Conservation (phyloP, 2,329 filamentous ascomycete species). For the Chrysosphaeria jannelii region DNA sequence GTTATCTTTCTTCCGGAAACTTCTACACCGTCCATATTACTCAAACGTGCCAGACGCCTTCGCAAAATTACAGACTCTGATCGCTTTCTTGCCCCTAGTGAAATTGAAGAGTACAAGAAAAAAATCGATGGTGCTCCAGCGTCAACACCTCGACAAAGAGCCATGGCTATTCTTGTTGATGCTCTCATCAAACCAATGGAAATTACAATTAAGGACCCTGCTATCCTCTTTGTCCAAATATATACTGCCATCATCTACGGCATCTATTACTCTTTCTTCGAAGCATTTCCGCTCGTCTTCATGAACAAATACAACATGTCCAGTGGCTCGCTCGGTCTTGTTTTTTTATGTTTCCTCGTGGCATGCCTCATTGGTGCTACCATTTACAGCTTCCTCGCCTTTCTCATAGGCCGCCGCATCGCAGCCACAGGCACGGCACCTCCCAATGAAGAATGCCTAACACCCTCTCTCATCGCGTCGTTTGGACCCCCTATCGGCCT, state of each 20-base stretch:
- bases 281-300: constrained; percentile 35
- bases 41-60: constrained; percentile 23
- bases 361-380: constrained; percentile 20
- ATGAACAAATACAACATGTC: constrained; percentile 26
- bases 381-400: constrained; percentile 21
- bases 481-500: constrained; percentile 25
- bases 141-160: too few relatives aligned
- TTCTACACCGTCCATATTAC: constrained; percentile 16
- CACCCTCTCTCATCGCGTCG: constrained; percentile 21
- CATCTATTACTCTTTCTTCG: constrained; percentile 32
- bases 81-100: constrained; percentile 26
- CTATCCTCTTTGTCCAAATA: constrained; percentile 28
- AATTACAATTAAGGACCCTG: constrained; percentile 26
- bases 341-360: constrained; percentile 29
- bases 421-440: constrained; percentile 14
- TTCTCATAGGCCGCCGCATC: constrained; percentile 20
- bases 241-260: constrained; percentile 31
- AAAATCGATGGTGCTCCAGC: constrained; percentile 12
- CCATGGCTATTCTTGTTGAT: constrained; percentile 15
- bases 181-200: constrained; percentile 24
- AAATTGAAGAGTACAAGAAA: constrained; percentile 14
- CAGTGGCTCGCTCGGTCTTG: constrained; percentile 23
- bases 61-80: constrained; percentile 20
- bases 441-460: constrained; percentile 21
- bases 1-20: constrained; percentile 10